A percentile compares a stretch with the other conserved stretches of the same genome.
These are phyloP conservation scores for Leccinum variicolor DNA, from an alignment of 768 basidiomycete species.

Conservation along the genomic window DNA sequence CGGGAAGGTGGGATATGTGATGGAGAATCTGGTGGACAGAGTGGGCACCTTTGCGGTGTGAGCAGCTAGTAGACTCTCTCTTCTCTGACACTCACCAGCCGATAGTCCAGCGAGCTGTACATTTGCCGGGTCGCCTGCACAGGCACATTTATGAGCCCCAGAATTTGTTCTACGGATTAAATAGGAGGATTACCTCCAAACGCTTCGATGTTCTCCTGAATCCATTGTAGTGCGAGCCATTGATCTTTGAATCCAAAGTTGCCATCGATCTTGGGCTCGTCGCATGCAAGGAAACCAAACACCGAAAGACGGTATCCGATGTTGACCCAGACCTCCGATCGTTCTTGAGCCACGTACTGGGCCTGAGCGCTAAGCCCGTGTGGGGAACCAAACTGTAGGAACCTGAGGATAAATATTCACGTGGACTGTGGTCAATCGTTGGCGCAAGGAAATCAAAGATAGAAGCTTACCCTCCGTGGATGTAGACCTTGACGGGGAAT, in stretches of 20 bases:
- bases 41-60: slow-evolving; percentile 52
- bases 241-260: slow-evolving; percentile 87
- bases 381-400: slow-evolving; percentile 77
- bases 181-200: slow-evolving; percentile 56
- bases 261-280: slow-evolving; percentile 57
- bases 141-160: neutral
- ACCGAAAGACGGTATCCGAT: slow-evolving; percentile 74
- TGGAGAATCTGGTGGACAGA: slow-evolving; percentile 74
- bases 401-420: slow-evolving; percentile 37
- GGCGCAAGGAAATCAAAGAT: neutral
- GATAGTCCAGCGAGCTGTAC: slow-evolving; percentile 69
- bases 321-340: slow-evolving; percentile 72
- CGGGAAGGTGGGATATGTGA: slow-evolving; percentile 60
- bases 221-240: slow-evolving; percentile 74
- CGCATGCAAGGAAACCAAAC: slow-evolving; percentile 72
- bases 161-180: neutral
- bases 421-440: neutral
- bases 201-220: slow-evolving; percentile 58
- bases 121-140: slow-evolving; percentile 55
- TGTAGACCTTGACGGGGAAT: slow-evolving; percentile 70
- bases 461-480: slow-evolving; percentile 66
- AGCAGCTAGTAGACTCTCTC: neutral
- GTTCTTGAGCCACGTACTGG: slow-evolving; percentile 61
- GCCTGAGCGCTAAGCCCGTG: slow-evolving; percentile 59
- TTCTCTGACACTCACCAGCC: slow-evolving; percentile 44